Evolutionary conservation across 768 basidiomycete genomes (phyloP).

Genomic region (Agaricus blazei): DNA sequence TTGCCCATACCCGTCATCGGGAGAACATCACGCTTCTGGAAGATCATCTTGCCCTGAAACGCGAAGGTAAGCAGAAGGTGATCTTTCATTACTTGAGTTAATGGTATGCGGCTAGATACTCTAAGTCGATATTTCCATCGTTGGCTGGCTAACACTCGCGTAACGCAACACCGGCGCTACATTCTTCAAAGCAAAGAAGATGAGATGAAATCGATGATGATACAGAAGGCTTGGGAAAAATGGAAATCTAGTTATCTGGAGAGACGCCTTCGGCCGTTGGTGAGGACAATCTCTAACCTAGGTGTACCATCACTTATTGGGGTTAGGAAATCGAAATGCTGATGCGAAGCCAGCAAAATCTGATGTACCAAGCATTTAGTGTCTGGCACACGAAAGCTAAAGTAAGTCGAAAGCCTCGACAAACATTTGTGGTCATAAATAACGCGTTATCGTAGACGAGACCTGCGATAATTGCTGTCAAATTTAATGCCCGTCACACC

Average conservation of each 20-base stretch:
- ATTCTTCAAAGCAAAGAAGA: slow-evolving; percentile 57
- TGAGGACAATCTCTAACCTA: slow-evolving; percentile 20
- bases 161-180: slow-evolving; percentile 55
- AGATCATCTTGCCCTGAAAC: slow-evolving; percentile 76
- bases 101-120: slow-evolving; percentile 46
- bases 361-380: slow-evolving; percentile 62
- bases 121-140: slow-evolving; percentile 63
- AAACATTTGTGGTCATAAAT: slow-evolving; percentile 1
- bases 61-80: slow-evolving; percentile 51
- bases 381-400: slow-evolving; percentile 74
- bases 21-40: slow-evolving; percentile 50
- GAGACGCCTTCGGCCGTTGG: slow-evolving; percentile 60
- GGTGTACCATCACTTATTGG: neutral
- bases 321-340: slow-evolving; percentile 56
- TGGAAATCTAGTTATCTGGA: slow-evolving; percentile 74
- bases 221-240: slow-evolving; percentile 65
- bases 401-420: slow-evolving; percentile 28
- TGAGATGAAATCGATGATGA: slow-evolving; percentile 47
- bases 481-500: slow-evolving; percentile 58
- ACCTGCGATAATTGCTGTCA: slow-evolving; percentile 53
- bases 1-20: neutral
- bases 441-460: slow-evolving; percentile 43
- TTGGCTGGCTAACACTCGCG: slow-evolving; percentile 61
- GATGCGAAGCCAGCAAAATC: slow-evolving; percentile 52
- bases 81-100: slow-evolving; percentile 1